These are phyloP conservation scores for Adenanthera pavonina DNA, from an alignment of 306 rosid genomes.

Conservation along the genomic window DNA sequence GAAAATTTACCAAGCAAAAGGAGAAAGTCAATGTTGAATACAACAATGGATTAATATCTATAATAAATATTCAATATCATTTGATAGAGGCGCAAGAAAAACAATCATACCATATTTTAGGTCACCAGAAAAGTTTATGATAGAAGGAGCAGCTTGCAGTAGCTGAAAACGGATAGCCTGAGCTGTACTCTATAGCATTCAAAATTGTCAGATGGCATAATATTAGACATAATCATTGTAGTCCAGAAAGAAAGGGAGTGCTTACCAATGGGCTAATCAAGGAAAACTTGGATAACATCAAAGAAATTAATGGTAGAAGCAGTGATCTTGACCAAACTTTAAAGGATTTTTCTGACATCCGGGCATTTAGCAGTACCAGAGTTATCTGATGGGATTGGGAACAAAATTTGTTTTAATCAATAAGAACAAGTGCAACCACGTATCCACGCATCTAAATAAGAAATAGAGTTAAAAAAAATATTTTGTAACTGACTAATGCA, in stretches of 20 bases:
- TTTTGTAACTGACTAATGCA: background rate
- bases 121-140: slow-evolving; percentile 81
- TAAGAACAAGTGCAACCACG: slow-evolving; percentile 35
- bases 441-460: slow-evolving; percentile 26
- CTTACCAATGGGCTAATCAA: slow-evolving; percentile 91
- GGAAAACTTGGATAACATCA: slow-evolving; percentile 89
- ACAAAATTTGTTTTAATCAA: slow-evolving; percentile 9
- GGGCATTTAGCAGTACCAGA: slow-evolving; percentile 84
- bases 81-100: background rate
- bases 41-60: slow-evolving; percentile 5
- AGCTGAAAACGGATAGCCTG: slow-evolving; percentile 89
- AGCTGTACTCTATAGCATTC: slow-evolving; percentile 64
- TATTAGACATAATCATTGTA: slow-evolving; percentile 26
- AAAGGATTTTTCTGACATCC: slow-evolving; percentile 79
- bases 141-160: slow-evolving; percentile 76
- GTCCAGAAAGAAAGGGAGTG: slow-evolving; percentile 13
- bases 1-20: slow-evolving; percentile 20
- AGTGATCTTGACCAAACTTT: slow-evolving; percentile 66
- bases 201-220: slow-evolving; percentile 45
- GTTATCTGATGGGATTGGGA: slow-evolving; percentile 55
- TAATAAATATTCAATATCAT: slow-evolving; percentile 13
- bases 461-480: slow-evolving; percentile 17
- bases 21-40: slow-evolving; percentile 8
- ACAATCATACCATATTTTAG: slow-evolving; percentile 75
- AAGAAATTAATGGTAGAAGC: slow-evolving; percentile 80